Base-by-base conservation (phyloP, 257 asterid genomes). In the Oldenlandia corymbosa region DNA sequence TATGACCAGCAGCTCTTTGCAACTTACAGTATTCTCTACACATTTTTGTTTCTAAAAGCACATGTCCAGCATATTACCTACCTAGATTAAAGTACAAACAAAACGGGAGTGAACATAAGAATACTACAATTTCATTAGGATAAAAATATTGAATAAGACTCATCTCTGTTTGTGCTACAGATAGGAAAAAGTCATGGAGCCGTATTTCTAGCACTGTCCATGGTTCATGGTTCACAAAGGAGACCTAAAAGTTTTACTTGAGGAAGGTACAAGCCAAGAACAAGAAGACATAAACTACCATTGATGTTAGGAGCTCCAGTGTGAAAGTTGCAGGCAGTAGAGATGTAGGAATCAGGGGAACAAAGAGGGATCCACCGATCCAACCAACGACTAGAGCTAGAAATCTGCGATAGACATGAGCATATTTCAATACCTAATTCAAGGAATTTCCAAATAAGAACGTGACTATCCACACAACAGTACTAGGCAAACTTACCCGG, bases 241-340 rank as follows among this genome's bases (percentile, higher is more conserved):
- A 51, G 18, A 34, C 6, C 21, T 30, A 26, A 14, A 28, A 37
- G 66, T 68, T 71, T 85, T 80, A 89, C 76, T 89, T 92, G 69
- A 92, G 95, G 64, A 89, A 92, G 70, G 95, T 92, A 76, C 97
- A 92, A 24, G 81, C 86, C 55, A 89, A 52, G 75, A 92, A 92
- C 83, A 92, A 58, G 76, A 79, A 87, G 47, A 85, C 71, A 42
- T 80, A 89, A 9, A 80, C 92, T 37, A 89, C 94, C 70, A 92
- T 76, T 37, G 99, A 92, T 11, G 95, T 89, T 20, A 89, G 83
- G 67, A 92, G 96, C 82, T 92, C 99, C 51, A 87, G 85, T 17
- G 86, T 87, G 96, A 96, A 92, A 7, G 91, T 80, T 56, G 93
- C 88, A 71, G 81, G 96, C 81, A 92, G 69, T 74, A 88, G 77